Base-by-base conservation (phyloP, 2,329 filamentous ascomycete species). In the Hortaea sp. region DNA sequence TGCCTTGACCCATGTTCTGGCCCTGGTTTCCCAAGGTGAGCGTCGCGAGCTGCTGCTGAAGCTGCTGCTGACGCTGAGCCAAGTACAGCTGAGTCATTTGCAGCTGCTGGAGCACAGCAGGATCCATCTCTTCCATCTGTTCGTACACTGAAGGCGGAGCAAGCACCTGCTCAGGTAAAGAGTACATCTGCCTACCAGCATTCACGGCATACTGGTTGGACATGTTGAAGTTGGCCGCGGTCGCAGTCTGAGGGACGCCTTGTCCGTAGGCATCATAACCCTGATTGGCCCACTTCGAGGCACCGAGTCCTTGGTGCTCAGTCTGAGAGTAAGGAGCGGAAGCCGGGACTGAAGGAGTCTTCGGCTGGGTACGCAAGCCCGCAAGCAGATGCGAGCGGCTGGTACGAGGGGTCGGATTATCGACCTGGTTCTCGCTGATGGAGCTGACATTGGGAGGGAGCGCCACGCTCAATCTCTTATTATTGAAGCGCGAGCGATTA, bases 301-400 rank as follows among this genome's bases (percentile, higher is more conserved):
- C 61, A 52, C 73, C 71, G 50, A 72, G 62, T 39, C 68, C 57
- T 44, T 65, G 67, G 57, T 73, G 69, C 58, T 72, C 71, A 49
- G 62, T 70, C 63, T 81, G 78, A 49, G 74, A 72, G 52, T 78
- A 77, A 48, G 79, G 78, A 59, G 77, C 75, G 52, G 78, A 79
- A 38, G 78, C 75, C 57, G 83, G 82, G 40, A 80, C 82, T 35
- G 82, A 77, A 13, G 82, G 79, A 42, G 85, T 89, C 75, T 95
- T 95, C 34, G 92, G 92, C 43, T 89, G 88, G 52, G 92, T 98
- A 63, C 92, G 82, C 51, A 98, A 76, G 47, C 90, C 90, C 51
- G 90, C 90, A 61, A 98, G 81, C 53, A 98, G 78, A 63, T 98
- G 92, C 53, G 88, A 94, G 55, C 92, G 87, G 68, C 88, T 95